phyloP scores from a whole-genome alignment of 345 rosid species.

The Eucalyptus virginea region DNA sequence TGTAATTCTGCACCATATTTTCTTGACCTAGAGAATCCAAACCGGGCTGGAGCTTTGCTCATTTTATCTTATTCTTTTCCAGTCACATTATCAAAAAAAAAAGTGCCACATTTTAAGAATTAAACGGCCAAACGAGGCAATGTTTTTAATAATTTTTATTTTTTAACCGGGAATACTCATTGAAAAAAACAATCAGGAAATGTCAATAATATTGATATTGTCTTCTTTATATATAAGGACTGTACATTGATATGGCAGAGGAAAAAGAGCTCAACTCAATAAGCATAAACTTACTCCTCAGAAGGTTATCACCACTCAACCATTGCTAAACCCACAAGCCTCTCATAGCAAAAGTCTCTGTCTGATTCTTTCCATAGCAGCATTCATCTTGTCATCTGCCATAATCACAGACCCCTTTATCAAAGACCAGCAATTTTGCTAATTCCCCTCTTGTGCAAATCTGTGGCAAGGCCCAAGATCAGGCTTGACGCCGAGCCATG shows the following conservation, averaged over 20 bases:
- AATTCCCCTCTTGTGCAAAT: neutral
- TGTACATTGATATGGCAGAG: neutral
- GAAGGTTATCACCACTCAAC: conserved; percentile 16
- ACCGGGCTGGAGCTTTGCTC: neutral
- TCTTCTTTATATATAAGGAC: neutral
- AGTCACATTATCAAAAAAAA: neutral
- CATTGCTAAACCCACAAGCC: conserved; percentile 26
- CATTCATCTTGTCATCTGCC: conserved; percentile 20
- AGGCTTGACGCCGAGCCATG: conserved; percentile 22
- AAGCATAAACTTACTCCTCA: neutral
- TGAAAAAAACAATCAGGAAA: neutral
- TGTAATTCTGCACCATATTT: neutral
- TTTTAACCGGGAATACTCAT: neutral
- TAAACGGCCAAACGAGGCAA: neutral
- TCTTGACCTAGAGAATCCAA: neutral
- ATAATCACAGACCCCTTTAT: conserved; percentile 3
- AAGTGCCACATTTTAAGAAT: neutral
- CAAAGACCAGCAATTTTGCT: neutral
- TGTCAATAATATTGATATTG: neutral
- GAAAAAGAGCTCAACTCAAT: neutral
- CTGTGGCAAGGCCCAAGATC: conserved; percentile 27
- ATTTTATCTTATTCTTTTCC: neutral
- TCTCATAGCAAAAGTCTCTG: conserved; percentile 11
- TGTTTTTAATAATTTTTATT: neutral
- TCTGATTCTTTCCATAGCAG: conserved; percentile 19